These are phyloP conservation scores for Lactarius quietus DNA, from an alignment of 768 basidiomycete species.

Conservation along the genomic window DNA sequence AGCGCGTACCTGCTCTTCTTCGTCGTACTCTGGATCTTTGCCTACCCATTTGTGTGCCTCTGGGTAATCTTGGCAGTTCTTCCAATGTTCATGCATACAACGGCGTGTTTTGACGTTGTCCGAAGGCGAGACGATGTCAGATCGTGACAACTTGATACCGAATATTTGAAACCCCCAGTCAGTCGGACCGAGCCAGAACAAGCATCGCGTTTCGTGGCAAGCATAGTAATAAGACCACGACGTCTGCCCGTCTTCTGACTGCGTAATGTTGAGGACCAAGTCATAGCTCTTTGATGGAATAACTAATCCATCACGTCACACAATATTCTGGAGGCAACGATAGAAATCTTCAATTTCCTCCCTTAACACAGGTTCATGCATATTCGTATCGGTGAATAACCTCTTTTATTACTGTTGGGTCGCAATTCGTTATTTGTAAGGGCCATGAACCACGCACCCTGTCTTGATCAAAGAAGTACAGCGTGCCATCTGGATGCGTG, in stretches of 20 bases:
- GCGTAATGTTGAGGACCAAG: slow-evolving; percentile 21
- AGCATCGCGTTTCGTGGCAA: slow-evolving; percentile 41
- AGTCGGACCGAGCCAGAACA: slow-evolving; percentile 53
- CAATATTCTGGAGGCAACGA: not conserved
- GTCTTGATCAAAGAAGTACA: slow-evolving; percentile 49
- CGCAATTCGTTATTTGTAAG: not conserved
- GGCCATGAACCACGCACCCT: slow-evolving; percentile 36
- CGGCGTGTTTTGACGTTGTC: no score
- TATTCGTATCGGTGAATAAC: slow-evolving; percentile 52
- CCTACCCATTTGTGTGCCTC: no score
- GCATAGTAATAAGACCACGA: slow-evolving; percentile 48
- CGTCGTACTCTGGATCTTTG: no score
- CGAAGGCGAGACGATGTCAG: no score
- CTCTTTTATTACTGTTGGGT: slow-evolving; percentile 33
- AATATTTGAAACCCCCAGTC: slow-evolving; percentile 17
- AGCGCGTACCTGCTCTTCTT: no score
- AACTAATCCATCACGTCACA: slow-evolving; percentile 12
- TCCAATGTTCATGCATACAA: no score
- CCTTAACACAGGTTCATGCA: slow-evolving; percentile 38
- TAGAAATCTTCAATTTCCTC: slow-evolving; percentile 36
- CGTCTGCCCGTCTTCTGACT: slow-evolving; percentile 35
- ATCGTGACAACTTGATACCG: no score
- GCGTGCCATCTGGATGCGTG: slow-evolving; percentile 58
- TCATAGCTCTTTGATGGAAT: slow-evolving; percentile 27
- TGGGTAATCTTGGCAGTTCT: no score